Percentiles rank a stretch among this genome's conserved stretches.
These are phyloP conservation scores for Wallacemonas sp. DNA, from an alignment of 208 protist genomes.

Conservation along the genomic window DNA sequence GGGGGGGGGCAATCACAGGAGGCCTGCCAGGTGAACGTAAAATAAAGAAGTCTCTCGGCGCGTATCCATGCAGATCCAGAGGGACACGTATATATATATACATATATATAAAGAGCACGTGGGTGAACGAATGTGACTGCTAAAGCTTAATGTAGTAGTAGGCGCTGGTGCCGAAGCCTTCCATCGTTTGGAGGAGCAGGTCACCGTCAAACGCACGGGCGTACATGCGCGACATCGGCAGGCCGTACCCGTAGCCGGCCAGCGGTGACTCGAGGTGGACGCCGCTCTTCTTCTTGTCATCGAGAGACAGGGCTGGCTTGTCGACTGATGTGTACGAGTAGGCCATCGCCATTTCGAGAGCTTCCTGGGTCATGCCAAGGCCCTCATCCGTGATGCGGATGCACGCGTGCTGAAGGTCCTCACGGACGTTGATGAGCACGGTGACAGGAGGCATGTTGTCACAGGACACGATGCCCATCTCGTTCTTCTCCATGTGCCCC, in stretches of 20 bases:
- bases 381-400: conserved; percentile 88
- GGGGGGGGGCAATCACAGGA: too few species aligned
- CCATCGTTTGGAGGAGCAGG: conserved; percentile 92
- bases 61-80: too few species aligned
- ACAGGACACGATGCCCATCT: conserved; percentile 67
- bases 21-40: too few species aligned
- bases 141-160: conserved; percentile 89
- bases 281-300: conserved; percentile 22
- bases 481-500: conserved; percentile 76
- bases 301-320: conserved; percentile 48
- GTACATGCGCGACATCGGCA: conserved; percentile 94
- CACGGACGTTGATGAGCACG: conserved; percentile 72
- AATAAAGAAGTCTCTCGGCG: too few species aligned
- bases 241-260: conserved; percentile 94
- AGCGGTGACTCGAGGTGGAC: conserved; percentile 49
- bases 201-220: conserved; percentile 94
- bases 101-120: neutral
- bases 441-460: conserved; percentile 80
- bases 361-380: conserved; percentile 74
- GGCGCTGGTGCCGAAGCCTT: conserved; percentile 92
- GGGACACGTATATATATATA: too few species aligned
- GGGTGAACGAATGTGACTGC: too few species aligned
- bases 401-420: conserved; percentile 76
- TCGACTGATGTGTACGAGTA: conserved; percentile 94
- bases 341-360: conserved; percentile 82